Conservation (phyloP, 345 rosid genomes). For the Isatis tinctoria region DNA sequence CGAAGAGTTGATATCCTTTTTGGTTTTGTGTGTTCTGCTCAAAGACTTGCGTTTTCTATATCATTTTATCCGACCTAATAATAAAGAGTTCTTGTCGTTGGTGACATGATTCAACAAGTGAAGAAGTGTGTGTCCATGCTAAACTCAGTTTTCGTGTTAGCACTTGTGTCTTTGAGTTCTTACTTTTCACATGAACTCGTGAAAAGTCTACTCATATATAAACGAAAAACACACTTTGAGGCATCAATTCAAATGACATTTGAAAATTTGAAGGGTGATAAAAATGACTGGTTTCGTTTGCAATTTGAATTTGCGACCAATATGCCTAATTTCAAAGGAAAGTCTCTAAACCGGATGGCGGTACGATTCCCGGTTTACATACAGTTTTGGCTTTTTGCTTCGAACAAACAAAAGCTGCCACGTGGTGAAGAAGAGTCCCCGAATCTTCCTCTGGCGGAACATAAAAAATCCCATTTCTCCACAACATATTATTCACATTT, state of each 20-base stretch:
- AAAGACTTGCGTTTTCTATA: constrained; percentile 3
- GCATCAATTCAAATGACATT: background rate
- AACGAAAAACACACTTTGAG: background rate
- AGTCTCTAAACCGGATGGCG: background rate
- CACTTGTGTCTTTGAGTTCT: background rate
- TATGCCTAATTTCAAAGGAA: background rate
- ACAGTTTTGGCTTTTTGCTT: background rate
- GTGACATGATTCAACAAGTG: background rate
- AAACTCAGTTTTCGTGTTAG: background rate
- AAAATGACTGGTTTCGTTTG: background rate
- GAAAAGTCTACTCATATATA: background rate
- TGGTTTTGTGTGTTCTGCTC: background rate
- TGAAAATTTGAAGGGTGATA: no score
- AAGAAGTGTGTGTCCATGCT: background rate
- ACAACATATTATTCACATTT: background rate
- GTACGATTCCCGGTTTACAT: background rate
- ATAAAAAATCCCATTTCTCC: constrained; percentile 2
- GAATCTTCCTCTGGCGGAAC: constrained; percentile 17
- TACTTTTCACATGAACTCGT: background rate
- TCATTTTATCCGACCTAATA: constrained; percentile 1
- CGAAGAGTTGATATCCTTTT: background rate
- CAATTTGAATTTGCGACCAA: background rate
- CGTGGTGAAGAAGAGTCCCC: constrained; percentile 17
- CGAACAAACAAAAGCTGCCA: background rate
- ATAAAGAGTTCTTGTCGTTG: constrained; percentile 21